Conservation (phyloP, 2,329 filamentous ascomycete species). For the Ophiostoma perfectum region DNA sequence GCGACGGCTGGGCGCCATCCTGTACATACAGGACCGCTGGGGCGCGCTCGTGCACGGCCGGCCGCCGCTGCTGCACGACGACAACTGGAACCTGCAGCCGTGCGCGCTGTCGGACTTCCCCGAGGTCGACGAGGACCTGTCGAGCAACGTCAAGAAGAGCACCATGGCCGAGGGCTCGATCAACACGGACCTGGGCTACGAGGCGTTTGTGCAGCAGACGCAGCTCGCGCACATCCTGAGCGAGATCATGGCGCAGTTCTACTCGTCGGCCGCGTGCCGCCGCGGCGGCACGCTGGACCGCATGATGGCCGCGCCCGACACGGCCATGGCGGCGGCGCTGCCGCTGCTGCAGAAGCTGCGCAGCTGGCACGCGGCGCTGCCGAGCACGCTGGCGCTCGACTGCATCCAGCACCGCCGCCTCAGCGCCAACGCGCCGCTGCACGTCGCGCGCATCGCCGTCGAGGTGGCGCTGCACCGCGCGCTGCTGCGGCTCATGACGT, state of each 20-base stretch:
- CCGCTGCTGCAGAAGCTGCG: constrained; percentile 1
- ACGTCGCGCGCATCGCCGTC: constrained; percentile 10
- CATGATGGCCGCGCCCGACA: constrained; percentile 10
- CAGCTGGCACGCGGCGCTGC: constrained; percentile 11
- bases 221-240: constrained; percentile 13
- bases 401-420: constrained; percentile 13
- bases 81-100: constrained; percentile 51
- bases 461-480: constrained; percentile 15
- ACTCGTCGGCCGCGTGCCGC: constrained; percentile 14
- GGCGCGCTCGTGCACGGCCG: constrained; percentile 67
- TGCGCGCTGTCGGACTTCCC: constrained; percentile 33
- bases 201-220: constrained; percentile 15
- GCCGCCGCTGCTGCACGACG: constrained; percentile 37
- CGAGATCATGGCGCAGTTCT: constrained; percentile 12
- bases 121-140: constrained; percentile 14
- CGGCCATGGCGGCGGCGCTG: neutral
- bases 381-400: constrained; percentile 12
- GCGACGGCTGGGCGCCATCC: constrained; percentile 80
- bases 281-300: constrained; percentile 14
- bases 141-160: neutral
- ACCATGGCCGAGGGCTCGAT: constrained; percentile 10
- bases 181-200: constrained; percentile 14
- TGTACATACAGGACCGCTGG: constrained; percentile 93
- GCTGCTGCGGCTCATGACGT: constrained; percentile 11
- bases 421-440: constrained; percentile 15